These are phyloP conservation scores for Kuraishia hungarica DNA, from an alignment of 805 yeast genomes.

Conservation along the genomic window DNA sequence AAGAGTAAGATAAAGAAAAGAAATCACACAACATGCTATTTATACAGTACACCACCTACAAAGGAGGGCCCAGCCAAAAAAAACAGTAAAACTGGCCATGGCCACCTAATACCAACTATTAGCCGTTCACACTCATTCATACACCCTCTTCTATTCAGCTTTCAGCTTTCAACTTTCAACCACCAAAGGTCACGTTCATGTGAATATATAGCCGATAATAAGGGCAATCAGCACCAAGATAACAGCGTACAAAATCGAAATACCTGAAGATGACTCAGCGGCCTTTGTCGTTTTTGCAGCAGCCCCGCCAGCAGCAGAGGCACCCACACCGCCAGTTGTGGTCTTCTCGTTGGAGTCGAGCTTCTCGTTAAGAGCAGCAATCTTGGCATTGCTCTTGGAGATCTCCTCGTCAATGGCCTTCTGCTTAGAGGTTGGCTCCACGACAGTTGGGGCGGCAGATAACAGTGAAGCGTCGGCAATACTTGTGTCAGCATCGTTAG, in stretches of 20 bases:
- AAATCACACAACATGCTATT: not conserved
- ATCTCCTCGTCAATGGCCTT: not conserved
- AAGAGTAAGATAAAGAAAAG: not conserved
- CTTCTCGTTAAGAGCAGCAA: constrained; percentile 4
- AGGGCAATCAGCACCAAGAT: constrained; percentile 2
- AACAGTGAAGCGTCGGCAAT: not conserved
- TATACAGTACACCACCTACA: not conserved
- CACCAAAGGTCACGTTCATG: not conserved
- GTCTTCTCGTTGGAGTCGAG: constrained; percentile 4
- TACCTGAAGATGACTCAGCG: not conserved
- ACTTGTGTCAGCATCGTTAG: not conserved
- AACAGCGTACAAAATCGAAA: not conserved
- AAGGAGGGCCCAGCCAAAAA: too few species aligned
- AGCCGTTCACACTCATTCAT: not conserved
- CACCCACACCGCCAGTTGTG: not conserved
- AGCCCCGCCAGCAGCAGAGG: not conserved
- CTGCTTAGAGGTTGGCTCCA: not conserved
- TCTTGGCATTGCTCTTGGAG: constrained; percentile 5
- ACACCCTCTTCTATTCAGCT: not conserved
- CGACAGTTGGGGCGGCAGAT: not conserved
- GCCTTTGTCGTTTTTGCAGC: not conserved
- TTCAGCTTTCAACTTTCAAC: too few species aligned
- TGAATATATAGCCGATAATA: constrained; percentile 1
- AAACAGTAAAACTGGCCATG: too few species aligned
- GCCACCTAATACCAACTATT: not conserved